Conservation (phyloP, 192 early-diverging fungal species). For the Funneliformis mosseae region DNA sequence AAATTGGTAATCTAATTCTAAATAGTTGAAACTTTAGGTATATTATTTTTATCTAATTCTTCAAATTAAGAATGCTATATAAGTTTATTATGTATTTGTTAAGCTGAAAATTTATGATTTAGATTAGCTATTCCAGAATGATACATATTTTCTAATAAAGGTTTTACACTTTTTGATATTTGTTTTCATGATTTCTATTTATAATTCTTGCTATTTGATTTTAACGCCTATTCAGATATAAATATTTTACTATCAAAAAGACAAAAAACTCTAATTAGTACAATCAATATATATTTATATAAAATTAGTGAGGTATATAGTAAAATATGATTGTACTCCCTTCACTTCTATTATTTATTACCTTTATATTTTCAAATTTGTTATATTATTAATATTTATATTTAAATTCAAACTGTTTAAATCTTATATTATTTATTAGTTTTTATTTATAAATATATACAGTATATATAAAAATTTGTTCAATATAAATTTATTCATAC, state of each 20-base stretch:
- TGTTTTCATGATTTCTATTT: not conserved
- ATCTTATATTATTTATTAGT: not conserved
- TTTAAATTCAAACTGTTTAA: not conserved
- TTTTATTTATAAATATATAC: not conserved
- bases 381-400: not conserved
- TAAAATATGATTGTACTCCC: too few relatives aligned
- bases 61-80: not conserved
- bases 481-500: not conserved
- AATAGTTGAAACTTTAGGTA: constrained; percentile 4
- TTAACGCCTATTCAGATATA: not conserved
- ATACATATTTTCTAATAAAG: constrained; percentile 7
- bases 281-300: not conserved
- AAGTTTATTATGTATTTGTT: not conserved
- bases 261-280: not conserved
- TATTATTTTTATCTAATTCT: not conserved
- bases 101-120: not conserved
- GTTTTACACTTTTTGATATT: not conserved
- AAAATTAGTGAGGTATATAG: too few relatives aligned
- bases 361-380: not conserved
- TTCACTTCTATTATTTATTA: too few relatives aligned
- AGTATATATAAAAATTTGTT: not conserved
- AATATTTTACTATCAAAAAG: not conserved
- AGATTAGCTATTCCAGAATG: not conserved
- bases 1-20: not conserved
- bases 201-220: not conserved